Conservation (phyloP, 768 basidiomycete species). For the Leccinum uliginosum region DNA sequence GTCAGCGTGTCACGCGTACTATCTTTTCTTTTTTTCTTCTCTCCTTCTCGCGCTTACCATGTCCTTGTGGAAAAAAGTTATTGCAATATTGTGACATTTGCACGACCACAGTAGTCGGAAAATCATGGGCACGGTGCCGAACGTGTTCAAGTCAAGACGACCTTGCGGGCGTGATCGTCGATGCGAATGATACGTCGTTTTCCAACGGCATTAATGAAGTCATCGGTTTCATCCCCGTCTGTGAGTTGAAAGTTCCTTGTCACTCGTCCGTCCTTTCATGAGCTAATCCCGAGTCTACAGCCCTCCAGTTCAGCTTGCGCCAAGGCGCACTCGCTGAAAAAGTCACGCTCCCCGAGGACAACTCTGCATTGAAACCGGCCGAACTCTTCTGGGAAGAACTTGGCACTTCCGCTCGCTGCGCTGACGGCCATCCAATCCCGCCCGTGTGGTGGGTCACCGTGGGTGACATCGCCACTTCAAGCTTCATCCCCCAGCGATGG, state of each 20-base stretch:
- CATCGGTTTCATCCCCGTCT: conserved; percentile 47
- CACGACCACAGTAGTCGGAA: conserved; percentile 50
- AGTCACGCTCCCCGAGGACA: conserved; percentile 33
- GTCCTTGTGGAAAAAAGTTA: not conserved
- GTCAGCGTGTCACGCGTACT: conserved; percentile 33
- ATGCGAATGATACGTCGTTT: conserved; percentile 50
- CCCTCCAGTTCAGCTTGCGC: conserved; percentile 32
- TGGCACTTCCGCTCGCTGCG: conserved; percentile 51
- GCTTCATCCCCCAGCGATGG: conserved; percentile 10
- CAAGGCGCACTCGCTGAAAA: conserved; percentile 63
- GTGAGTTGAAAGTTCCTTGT: conserved; percentile 20
- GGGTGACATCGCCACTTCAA: not conserved
- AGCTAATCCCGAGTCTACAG: conserved; percentile 8
- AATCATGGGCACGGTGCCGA: conserved; percentile 46
- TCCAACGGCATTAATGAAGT: conserved; percentile 59
- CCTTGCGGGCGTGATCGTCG: conserved; percentile 59
- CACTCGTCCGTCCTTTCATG: too few relatives aligned
- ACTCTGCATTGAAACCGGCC: conserved; percentile 33
- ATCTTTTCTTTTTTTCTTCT: not conserved
- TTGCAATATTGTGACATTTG: not conserved
- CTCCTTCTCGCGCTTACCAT: not conserved
- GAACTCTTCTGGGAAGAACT: conserved; percentile 53
- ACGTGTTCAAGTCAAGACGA: conserved; percentile 58
- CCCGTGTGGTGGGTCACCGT: not conserved
- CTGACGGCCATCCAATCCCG: conserved; percentile 57